Conservation (phyloP, 306 rosid genomes). For the Cicer yamashitae region DNA sequence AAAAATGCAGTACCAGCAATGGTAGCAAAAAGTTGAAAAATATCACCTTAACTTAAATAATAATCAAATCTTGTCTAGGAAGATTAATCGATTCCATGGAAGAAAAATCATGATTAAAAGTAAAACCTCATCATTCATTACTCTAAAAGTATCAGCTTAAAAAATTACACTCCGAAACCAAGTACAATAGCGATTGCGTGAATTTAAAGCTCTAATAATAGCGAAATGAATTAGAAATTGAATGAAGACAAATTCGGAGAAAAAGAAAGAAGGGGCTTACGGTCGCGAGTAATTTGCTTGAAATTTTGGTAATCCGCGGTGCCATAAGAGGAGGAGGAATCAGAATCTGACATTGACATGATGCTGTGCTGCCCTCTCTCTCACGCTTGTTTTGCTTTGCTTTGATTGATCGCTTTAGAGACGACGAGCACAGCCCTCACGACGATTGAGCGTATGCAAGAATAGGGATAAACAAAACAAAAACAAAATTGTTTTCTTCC, state of each 20-base stretch:
- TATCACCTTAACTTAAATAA: not conserved
- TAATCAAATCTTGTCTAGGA: too few species aligned
- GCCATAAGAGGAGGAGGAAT: constrained; percentile 47
- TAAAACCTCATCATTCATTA: not conserved
- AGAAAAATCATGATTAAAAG: not conserved
- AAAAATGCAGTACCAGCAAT: constrained; percentile 15
- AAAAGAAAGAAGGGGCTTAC: constrained; percentile 42
- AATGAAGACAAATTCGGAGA: not conserved
- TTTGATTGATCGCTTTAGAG: constrained; percentile 38
- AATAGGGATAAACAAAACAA: not conserved
- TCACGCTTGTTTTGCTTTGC: not conserved
- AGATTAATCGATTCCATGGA: not conserved
- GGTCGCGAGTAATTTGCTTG: constrained; percentile 56
- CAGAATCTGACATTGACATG: constrained; percentile 61
- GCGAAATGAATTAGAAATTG: not conserved
- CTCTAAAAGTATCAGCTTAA: constrained; percentile 11
- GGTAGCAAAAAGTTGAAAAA: constrained; percentile 24
- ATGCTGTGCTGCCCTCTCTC: constrained; percentile 35
- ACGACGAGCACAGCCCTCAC: constrained; percentile 24
- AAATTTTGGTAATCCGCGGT: constrained; percentile 46
- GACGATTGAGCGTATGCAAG: not conserved
- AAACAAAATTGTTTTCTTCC: not conserved
- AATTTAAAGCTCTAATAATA: not conserved
- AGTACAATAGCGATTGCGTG: not conserved
- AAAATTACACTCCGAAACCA: constrained; percentile 10